Evolutionary conservation across 2,329 filamentous ascomycete species (phyloP).

Genomic region (Teratosphaeriaceae sp.): DNA sequence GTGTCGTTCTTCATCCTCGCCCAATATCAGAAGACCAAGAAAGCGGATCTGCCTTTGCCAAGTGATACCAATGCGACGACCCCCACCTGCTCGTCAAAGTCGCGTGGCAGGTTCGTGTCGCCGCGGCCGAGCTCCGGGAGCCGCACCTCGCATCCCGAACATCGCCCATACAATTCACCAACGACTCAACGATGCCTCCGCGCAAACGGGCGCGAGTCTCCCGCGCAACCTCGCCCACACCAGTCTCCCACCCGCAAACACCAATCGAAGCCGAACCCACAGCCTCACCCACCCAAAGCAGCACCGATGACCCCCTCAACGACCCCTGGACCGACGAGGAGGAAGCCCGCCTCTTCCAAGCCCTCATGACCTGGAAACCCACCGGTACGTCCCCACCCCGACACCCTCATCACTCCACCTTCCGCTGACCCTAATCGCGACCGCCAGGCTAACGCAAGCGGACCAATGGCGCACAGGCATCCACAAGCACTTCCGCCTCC

Average conservation of each 20-base stretch:
- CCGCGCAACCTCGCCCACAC: conserved; percentile 50
- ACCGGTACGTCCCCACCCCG: conserved; percentile 53
- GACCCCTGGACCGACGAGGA: conserved; percentile 95
- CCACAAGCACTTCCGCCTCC: conserved; percentile 91
- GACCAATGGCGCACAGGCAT: conserved; percentile 52
- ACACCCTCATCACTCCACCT: not conserved
- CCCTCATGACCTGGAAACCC: conserved; percentile 92
- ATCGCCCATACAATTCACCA: not conserved
- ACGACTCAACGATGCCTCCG: conserved; percentile 53
- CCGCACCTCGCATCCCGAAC: too few relatives aligned
- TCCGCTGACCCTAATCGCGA: not conserved
- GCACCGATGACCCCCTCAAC: conserved; percentile 43
- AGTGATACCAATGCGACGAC: not conserved
- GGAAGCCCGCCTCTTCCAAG: conserved; percentile 86
- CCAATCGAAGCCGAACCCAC: conserved; percentile 23
- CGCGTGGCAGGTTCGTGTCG: not conserved
- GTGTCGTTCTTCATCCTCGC: too few relatives aligned
- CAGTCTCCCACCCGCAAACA: conserved; percentile 36
- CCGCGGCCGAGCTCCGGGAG: too few relatives aligned
- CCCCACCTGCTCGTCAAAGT: not conserved
- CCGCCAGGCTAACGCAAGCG: too few relatives aligned
- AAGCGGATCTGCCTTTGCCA: not conserved
- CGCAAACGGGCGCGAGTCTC: conserved; percentile 58
- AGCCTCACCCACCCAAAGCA: conserved; percentile 34
- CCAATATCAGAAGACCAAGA: not conserved